phyloP scores from a whole-genome alignment of 345 rosid species.

The Eucalyptus sideroxylon region DNA sequence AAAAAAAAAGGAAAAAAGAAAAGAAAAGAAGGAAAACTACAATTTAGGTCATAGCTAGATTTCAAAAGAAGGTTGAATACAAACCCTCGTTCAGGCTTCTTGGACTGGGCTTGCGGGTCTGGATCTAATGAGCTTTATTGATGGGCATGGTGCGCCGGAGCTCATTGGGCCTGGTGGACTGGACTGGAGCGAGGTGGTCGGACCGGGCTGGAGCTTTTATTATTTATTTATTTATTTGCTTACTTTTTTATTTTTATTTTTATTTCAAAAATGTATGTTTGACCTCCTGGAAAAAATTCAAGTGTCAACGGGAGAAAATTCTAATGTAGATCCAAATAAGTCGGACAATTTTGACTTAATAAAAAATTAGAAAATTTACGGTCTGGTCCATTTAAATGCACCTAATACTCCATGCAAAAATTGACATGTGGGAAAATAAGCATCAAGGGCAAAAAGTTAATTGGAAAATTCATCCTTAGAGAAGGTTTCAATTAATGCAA shows the following conservation, averaged over 20 bases:
- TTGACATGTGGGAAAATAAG: not conserved
- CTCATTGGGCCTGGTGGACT: not conserved
- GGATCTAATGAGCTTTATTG: not conserved
- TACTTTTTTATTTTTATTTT: not conserved
- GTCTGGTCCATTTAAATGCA: not conserved
- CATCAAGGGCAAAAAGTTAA: not conserved
- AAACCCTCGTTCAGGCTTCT: not conserved
- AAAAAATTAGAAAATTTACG: not conserved
- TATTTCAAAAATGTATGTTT: not conserved
- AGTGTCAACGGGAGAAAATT: not conserved
- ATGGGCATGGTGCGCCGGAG: not conserved
- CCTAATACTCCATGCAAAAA: not conserved
- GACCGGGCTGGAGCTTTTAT: not conserved
- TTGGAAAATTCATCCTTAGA: not conserved
- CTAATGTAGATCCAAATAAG: not conserved
- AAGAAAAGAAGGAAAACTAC: too few species aligned
- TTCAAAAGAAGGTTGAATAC: not conserved
- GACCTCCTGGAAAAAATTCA: not conserved
- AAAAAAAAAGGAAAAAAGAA: rapidly evolving
- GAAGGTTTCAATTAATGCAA: not conserved
- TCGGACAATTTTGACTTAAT: not conserved
- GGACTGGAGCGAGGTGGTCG: not conserved
- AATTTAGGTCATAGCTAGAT: not conserved
- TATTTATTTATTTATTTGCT: not conserved
- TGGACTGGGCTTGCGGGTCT: not conserved